These are phyloP conservation scores for Lasiosphaeria hispida DNA, from an alignment of 495 filamentous ascomycete species.

Conservation along the genomic window DNA sequence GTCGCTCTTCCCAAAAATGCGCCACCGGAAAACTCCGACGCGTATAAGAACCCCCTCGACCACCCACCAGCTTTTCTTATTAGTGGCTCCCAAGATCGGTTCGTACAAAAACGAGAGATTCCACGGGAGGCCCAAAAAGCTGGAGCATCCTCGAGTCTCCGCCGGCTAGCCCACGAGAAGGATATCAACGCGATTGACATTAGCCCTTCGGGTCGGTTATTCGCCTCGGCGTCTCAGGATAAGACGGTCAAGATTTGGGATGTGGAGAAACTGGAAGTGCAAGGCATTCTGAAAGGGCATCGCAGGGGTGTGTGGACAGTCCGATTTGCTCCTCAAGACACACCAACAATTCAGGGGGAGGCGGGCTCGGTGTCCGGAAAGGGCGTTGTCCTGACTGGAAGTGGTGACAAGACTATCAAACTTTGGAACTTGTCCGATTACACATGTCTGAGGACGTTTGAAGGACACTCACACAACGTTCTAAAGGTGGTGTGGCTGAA, in stretches of 20 bases:
- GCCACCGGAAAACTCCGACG: constrained; percentile 63
- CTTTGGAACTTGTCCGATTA: constrained; percentile 94
- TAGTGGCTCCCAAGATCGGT: constrained; percentile 91
- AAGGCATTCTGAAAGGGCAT: constrained; percentile 88
- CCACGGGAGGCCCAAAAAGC: constrained; percentile 42
- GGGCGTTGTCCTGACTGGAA: constrained; percentile 80
- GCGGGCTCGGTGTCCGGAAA: constrained; percentile 62
- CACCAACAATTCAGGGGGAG: constrained; percentile 67
- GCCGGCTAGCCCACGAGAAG: constrained; percentile 94
- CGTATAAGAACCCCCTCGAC: constrained; percentile 63
- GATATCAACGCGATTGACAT: constrained; percentile 95
- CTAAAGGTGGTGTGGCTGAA: constrained; percentile 91
- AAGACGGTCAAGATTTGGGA: constrained; percentile 96
- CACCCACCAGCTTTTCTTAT: constrained; percentile 80
- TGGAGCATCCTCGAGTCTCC: constrained; percentile 61
- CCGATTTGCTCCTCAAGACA: constrained; percentile 76
- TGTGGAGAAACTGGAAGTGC: constrained; percentile 76
- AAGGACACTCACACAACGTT: constrained; percentile 93
- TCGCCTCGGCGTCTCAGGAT: constrained; percentile 95
- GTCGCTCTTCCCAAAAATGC: constrained; percentile 71
- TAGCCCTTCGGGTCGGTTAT: constrained; percentile 63
- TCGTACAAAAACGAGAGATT: constrained; percentile 87
- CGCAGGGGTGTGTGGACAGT: constrained; percentile 94
- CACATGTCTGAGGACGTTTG: constrained; percentile 87
- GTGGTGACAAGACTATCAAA: constrained; percentile 93